Base-by-base conservation (phyloP, 2,329 filamentous ascomycete genomes). In the Hyphodiscus sp. region DNA sequence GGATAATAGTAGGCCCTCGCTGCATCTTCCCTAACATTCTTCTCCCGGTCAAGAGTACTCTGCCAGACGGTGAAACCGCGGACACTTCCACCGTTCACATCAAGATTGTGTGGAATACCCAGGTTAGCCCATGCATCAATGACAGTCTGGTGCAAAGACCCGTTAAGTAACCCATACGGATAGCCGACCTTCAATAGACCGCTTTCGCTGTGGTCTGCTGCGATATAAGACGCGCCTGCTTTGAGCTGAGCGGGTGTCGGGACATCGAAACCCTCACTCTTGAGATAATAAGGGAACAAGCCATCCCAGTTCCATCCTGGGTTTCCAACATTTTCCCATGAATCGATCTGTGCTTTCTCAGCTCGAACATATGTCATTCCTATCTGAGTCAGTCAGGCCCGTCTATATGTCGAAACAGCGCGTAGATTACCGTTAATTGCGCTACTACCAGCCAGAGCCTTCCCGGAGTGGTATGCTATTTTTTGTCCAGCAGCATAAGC, bases 301-400 rank as follows among this genome's bases (percentile, higher is more conserved):
- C 61, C 61, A 18, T 70, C 59, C 62, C 68, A 73, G n/a, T 65
- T 66, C 74, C 73, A 77, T 11, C 71, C 72, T 1, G 63, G 55
- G 41, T 74, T 75, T 0, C 73, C 73, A n/a, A 76, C 53, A 1
- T 57, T 59, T 29, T 65, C 65, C 73, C 74, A 76, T 19, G 75
- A 73, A 76, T 53, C 70, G 66, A 48, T 78, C 69, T 62, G 18
- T 69, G 38, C 20, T 16, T 54, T 53, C 29, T 56, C 45, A n/a
- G 56, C 58, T 29, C 57, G 52, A 5, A 57, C 46, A 49, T 54
- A 61, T 30, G 54, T 61, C 60, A 59, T 68, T 66, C 42, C 68
- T 58, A 50, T 64, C 65, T 45, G 70, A 70, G 46, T 71, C 69
- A 2, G 61, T 65, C 23, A 58, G 63, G 16, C 56, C 29, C 29